These are phyloP conservation scores for Globisporangium megalacanthum DNA, from an alignment of 352 stramenopile species.

Conservation along the genomic window DNA sequence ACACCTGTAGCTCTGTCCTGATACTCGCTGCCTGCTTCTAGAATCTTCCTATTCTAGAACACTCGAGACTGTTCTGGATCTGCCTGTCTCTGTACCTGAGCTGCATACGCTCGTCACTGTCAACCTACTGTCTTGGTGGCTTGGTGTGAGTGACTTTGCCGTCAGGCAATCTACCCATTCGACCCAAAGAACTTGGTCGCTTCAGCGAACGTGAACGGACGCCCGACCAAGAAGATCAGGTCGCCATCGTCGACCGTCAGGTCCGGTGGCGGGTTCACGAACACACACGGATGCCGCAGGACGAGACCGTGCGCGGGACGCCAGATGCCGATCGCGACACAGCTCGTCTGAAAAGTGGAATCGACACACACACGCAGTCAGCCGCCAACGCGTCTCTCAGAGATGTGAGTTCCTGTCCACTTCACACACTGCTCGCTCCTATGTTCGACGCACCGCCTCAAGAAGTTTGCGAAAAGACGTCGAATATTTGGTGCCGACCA, in stretches of 20 bases:
- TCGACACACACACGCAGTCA: neutral
- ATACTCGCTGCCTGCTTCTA: too few species aligned
- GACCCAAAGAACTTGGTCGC: constrained; percentile 26
- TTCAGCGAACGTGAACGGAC: constrained; percentile 42
- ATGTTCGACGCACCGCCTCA: constrained; percentile 31
- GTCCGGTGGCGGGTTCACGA: constrained; percentile 49
- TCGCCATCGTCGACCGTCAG: constrained; percentile 52
- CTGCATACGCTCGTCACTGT: too few species aligned
- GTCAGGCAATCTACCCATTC: neutral
- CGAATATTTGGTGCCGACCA: constrained; percentile 45
- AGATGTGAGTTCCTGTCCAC: neutral
- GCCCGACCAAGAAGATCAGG: constrained; percentile 65
- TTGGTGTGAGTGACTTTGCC: too few species aligned
- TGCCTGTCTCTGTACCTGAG: too few species aligned
- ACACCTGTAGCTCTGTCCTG: too few species aligned
- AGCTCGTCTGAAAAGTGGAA: constrained; percentile 30
- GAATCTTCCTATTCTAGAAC: too few species aligned
- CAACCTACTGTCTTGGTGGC: too few species aligned
- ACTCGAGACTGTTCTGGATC: too few species aligned
- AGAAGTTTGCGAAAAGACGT: constrained; percentile 70
- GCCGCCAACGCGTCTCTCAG: neutral
- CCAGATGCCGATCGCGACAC: constrained; percentile 61
- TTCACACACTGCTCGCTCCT: neutral
- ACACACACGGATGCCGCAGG: constrained; percentile 63
- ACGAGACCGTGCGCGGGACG: constrained; percentile 41